Base-by-base conservation (phyloP, 495 filamentous ascomycete genomes). In the Annulohypoxylon maeteangense region DNA sequence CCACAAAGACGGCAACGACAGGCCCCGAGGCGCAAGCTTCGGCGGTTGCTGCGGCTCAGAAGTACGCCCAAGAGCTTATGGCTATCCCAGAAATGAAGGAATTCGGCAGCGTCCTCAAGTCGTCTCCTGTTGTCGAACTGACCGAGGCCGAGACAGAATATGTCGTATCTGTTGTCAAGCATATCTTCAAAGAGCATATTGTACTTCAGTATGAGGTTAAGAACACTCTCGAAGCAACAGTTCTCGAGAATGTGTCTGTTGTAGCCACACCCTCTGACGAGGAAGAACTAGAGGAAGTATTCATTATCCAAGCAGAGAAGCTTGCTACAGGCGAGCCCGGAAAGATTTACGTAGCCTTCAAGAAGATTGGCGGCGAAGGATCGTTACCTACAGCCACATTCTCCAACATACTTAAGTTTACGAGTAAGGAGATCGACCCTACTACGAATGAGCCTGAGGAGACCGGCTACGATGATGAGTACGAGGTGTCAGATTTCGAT, bases 81-180 rank as follows among this genome's bases (percentile, higher is more conserved):
- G 85, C 89, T 68, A 93, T 97, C 68, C 93, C 95, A 48, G 94
- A 98, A 78, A 86, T 98, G 82, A 91, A 91, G 77, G 87, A 89
- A 42, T 97, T 97, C 77, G 96, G 96, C 68, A 84, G 83, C 56
- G 85, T 98, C 23, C 90, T 98, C 82, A 98, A 97, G 78, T 97
- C 94, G 16, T 96, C 93, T 42, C 77, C 87, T 22, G 81, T 91
- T 51, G 92, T 97, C 45, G 95, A 97, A 79, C 87, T 99, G 31
- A 97, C 95, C 22, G 95, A 99, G 79, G 92, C 92, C 67, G 95
- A 98, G 80, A 98, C 95, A 14, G 95, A 99, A 81, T 99, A 99
- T 72, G 94, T 98, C 50, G 96, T 98, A 40, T 87, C 86, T 16
- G 92, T 93, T 8, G 86, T 98, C 80, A 99, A 98, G 83, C 96